Conservation (phyloP, 2,329 filamentous ascomycete genomes). For the Fusarium verticillioides region DNA sequence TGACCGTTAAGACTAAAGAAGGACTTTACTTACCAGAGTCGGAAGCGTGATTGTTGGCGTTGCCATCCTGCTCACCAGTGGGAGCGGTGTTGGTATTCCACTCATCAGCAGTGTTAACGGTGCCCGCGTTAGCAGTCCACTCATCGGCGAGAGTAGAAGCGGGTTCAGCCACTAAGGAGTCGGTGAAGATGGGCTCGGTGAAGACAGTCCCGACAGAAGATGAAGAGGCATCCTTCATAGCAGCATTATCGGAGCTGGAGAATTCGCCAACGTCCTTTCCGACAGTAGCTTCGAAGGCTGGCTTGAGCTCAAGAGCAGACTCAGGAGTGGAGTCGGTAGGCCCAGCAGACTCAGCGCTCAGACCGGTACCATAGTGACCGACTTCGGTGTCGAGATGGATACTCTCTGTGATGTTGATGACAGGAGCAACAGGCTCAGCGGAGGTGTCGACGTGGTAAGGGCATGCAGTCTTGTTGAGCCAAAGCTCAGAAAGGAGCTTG, state of each 20-base stretch:
- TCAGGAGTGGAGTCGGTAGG: neutral
- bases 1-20: fast-evolving
- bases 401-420: neutral
- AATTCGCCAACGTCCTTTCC: neutral
- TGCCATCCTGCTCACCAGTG: neutral
- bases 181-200: neutral
- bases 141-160: neutral
- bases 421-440: fast-evolving
- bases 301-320: neutral
- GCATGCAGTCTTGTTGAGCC: conserved; percentile 14
- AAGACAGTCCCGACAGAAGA: neutral
- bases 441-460: conserved; percentile 8
- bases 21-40: neutral
- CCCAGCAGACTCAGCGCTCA: neutral
- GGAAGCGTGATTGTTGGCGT: neutral
- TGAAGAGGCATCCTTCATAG: neutral
- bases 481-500: neutral
- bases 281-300: neutral
- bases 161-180: neutral
- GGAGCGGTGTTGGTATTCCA: neutral
- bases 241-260: too few relatives aligned
- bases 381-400: neutral
- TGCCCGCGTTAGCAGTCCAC: neutral
- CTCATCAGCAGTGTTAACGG: neutral
- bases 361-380: neutral